Base-by-base conservation (phyloP, 1,139 yeast species). In the Sugiyamaella sp. region DNA sequence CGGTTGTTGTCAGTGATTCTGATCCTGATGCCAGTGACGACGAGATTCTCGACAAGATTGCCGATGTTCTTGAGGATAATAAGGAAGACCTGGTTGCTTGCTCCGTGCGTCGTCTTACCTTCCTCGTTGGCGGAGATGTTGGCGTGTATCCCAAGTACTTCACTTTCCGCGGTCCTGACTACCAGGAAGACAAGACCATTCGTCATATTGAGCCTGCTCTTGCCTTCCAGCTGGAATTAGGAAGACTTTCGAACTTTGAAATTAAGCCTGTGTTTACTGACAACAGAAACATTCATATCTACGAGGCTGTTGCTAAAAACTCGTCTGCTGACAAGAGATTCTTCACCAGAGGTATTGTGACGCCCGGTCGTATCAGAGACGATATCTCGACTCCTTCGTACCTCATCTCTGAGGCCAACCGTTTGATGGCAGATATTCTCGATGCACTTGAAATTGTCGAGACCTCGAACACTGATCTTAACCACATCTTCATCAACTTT, bases 181-280 rank as follows among this genome's bases (percentile, higher is more conserved):
- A 87, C 71, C 58, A 53, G 37, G 79, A 75, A 61, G 96, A 93
- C 75, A 83, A 86, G 74, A 91, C 91, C 35, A 89, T 93, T 71
- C 91, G 99, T 77, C 97, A 93, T 70, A 89, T 93, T 66, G 99
- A 93, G 74, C 99, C 99, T 29, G 97, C 99, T 44, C 79, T 93
- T 67, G 99, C 99, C 54, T 93, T 85, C 86, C 99, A 93, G 77
- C 80, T 93, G 66, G 99, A 93, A 75, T 80, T 93, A 63, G 95
- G 90, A 67, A 85, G 98, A 76, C 80, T 93, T 74, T 89, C 95
- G 48, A 95, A 93, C 77, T 93, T 93, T 75, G 85, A 89, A 74
- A 89, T 93, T 73, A 89, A 86, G 70, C 98, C 97, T 48, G 89
- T 93, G 55, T 89, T 89, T 77, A 89, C 97, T 57, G 97, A 91